Evolutionary conservation across 2,329 filamentous ascomycete genomes (phyloP).

Genomic region (Trichoderma endophyticum): DNA sequence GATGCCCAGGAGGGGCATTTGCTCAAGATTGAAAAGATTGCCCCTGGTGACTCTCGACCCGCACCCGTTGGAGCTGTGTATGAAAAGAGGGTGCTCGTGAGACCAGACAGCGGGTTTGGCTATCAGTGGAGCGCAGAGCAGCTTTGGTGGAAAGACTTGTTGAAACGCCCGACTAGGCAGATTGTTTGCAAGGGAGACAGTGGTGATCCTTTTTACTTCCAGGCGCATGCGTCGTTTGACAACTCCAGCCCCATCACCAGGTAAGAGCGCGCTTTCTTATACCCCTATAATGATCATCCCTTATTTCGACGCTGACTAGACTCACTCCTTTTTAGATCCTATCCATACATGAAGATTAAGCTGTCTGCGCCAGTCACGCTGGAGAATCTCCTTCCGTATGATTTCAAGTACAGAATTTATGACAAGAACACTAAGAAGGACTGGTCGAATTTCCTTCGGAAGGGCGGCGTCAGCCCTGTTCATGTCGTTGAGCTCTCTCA

Average conservation of each 20-base stretch:
- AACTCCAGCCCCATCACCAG: slow-evolving; percentile 76
- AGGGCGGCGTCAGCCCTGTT: slow-evolving; percentile 93
- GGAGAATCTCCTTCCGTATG: slow-evolving; percentile 91
- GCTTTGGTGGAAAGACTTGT: slow-evolving; percentile 87
- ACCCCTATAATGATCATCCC: background rate
- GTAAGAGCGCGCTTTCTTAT: slow-evolving; percentile 40
- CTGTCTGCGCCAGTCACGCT: slow-evolving; percentile 90
- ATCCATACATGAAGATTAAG: slow-evolving; percentile 92
- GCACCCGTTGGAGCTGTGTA: slow-evolving; percentile 90
- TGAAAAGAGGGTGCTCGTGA: slow-evolving; percentile 80
- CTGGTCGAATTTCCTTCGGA: slow-evolving; percentile 96
- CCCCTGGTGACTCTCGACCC: slow-evolving; percentile 84
- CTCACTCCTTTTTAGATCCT: slow-evolving; percentile 51
- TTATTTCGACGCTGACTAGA: background rate
- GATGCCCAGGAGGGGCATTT: slow-evolving; percentile 83
- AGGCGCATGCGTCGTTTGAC: slow-evolving; percentile 84
- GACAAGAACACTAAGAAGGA: slow-evolving; percentile 98
- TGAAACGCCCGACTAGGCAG: slow-evolving; percentile 80
- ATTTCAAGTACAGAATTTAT: slow-evolving; percentile 99
- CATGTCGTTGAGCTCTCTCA: slow-evolving; percentile 97
- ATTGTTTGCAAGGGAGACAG: slow-evolving; percentile 85
- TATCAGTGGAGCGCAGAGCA: slow-evolving; percentile 92
- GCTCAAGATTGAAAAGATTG: slow-evolving; percentile 96
- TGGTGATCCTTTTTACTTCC: slow-evolving; percentile 93
- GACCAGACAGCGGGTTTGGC: slow-evolving; percentile 93